Conservation (phyloP, 192 early-diverging fungal species). For the Gaertneriomyces sp. region DNA sequence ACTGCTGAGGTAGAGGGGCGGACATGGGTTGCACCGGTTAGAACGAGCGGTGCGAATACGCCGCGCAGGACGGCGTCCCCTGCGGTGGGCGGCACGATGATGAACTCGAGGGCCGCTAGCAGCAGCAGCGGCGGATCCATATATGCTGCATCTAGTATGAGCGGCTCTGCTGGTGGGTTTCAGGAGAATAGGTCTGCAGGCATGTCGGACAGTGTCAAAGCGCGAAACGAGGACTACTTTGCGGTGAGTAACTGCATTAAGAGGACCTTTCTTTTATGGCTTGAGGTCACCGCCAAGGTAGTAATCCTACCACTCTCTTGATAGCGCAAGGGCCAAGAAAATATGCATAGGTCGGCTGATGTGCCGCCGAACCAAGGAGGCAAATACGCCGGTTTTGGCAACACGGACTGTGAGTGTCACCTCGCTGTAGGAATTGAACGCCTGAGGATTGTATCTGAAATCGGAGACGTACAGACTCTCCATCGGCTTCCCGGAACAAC, state of each 20-base stretch:
- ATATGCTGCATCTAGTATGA: slow-evolving; percentile 1
- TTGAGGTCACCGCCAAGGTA: not conserved
- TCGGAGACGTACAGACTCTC: too few species aligned
- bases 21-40: slow-evolving; percentile 38
- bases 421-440: too few species aligned
- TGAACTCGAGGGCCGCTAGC: slow-evolving; percentile 1
- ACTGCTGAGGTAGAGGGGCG: slow-evolving; percentile 65
- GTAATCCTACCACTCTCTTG: not conserved
- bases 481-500: too few species aligned
- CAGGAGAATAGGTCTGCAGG: slow-evolving; percentile 6
- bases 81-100: not conserved
- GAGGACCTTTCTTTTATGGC: not conserved
- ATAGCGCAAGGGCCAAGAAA: slow-evolving; percentile 43
- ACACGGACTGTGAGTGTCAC: slow-evolving; percentile 20
- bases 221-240: slow-evolving; percentile 73
- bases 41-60: slow-evolving; percentile 6
- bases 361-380: slow-evolving; percentile 54
- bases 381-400: slow-evolving; percentile 53
- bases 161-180: slow-evolving; percentile 11
- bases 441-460: too few species aligned
- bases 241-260: slow-evolving; percentile 18
- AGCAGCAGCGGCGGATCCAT: slow-evolving; percentile 14
- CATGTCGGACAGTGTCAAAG: slow-evolving; percentile 41
- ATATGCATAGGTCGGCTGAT: slow-evolving; percentile 37
- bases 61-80: slow-evolving; percentile 12